A percentile compares a stretch with the other conserved stretches of the same genome.
Evolutionary conservation across 176 grass and related monocot genomes (phyloP).

Genomic region (Aegilops speltoides): DNA sequence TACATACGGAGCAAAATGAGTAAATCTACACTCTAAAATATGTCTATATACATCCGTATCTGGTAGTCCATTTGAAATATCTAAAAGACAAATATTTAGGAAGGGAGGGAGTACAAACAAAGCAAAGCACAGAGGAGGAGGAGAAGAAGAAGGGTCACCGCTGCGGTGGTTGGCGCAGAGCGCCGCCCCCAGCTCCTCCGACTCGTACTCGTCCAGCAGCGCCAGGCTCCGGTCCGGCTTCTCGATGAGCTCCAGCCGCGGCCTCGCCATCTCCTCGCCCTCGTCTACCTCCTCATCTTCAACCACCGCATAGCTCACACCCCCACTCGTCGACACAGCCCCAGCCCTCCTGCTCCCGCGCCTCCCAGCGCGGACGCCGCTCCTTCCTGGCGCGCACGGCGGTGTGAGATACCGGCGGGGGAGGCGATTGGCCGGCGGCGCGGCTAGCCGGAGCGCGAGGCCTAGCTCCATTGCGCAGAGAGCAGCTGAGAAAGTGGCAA

Average conservation of each 20-base stretch:
- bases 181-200: conserved; percentile 63
- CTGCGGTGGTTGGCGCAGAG: conserved; percentile 58
- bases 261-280: conserved; percentile 19
- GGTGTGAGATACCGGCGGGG: not conserved
- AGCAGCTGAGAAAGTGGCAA: not conserved
- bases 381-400: not conserved
- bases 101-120: no score
- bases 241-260: conserved; percentile 70
- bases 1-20: no score
- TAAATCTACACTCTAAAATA: no score
- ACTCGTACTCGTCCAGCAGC: conserved; percentile 77
- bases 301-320: conserved; percentile 9
- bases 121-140: conserved; percentile 16
- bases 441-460: conserved; percentile 44
- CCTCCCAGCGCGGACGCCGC: not conserved
- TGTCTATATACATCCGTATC: no score
- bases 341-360: conserved; percentile 5
- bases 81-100: no score
- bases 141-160: conserved; percentile 44
- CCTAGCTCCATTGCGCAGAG: conserved; percentile 45
- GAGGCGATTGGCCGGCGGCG: conserved; percentile 14
- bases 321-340: conserved; percentile 15
- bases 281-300: conserved; percentile 35
- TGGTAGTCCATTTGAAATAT: no score
- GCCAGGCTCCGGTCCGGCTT: conserved; percentile 77